A percentile compares a stretch with the other conserved stretches of the same genome.
Conservation (phyloP, 805 yeast species). For the Trichomonascus vanleenenianus region DNA sequence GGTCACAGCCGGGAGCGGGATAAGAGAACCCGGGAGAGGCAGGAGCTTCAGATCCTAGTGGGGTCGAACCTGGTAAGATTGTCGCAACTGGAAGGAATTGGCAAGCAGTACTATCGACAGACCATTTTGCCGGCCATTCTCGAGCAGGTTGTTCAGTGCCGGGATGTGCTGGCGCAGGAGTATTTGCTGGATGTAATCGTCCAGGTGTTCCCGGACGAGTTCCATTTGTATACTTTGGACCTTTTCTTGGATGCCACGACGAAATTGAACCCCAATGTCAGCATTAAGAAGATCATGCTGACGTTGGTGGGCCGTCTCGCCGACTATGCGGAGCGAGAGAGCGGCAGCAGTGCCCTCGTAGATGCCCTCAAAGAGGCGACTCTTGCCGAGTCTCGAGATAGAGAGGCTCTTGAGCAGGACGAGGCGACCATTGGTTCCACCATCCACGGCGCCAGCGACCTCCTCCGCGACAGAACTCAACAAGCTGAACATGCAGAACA, state of each 20-base stretch:
- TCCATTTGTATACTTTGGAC: conserved; percentile 70
- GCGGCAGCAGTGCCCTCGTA: background rate
- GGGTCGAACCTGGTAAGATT: conserved; percentile 88
- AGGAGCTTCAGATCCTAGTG: conserved; percentile 82
- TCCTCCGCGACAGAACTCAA: too few relatives aligned
- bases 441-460: too few relatives aligned
- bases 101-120: conserved; percentile 35
- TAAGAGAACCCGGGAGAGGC: conserved; percentile 68
- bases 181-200: conserved; percentile 84
- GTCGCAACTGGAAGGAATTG: conserved; percentile 72
- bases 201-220: conserved; percentile 92
- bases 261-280: conserved; percentile 62
- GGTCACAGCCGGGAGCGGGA: conserved; percentile 81
- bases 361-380: conserved; percentile 8
- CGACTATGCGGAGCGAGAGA: conserved; percentile 21
- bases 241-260: conserved; percentile 57
- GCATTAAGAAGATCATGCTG: conserved; percentile 54
- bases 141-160: conserved; percentile 88
- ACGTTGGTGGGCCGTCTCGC: conserved; percentile 58
- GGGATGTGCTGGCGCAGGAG: conserved; percentile 87
- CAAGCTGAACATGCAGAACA: too few relatives aligned
- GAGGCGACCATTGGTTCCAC: too few relatives aligned
- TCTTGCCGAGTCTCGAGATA: background rate
- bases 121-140: conserved; percentile 69
- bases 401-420: background rate